Evolutionary conservation across 2,329 filamentous ascomycete species (phyloP).

Genomic region (Aureobasidium sp.): DNA sequence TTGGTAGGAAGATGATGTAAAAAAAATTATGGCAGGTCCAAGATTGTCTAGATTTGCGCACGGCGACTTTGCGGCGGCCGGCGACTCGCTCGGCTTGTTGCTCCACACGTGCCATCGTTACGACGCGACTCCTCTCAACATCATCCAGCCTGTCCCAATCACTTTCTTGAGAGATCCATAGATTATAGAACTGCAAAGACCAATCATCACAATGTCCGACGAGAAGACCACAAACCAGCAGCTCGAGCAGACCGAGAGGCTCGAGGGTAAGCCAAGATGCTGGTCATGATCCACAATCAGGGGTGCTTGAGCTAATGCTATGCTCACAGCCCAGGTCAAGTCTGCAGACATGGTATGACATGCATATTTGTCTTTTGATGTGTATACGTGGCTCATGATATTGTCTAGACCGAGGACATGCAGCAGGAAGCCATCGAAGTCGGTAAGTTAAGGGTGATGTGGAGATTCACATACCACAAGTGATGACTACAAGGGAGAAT

Average conservation of each 20-base stretch:
- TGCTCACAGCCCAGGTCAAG: slow-evolving; percentile 77
- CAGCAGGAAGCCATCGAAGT: slow-evolving; percentile 92
- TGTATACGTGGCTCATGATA: background rate
- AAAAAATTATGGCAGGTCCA: slow-evolving; percentile 7
- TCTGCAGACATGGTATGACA: slow-evolving; percentile 91
- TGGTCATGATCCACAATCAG: background rate
- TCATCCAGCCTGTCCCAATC: slow-evolving; percentile 1
- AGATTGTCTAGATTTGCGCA: slow-evolving; percentile 9
- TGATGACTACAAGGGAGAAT: background rate
- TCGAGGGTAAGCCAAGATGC: slow-evolving; percentile 54
- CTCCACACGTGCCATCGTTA: background rate
- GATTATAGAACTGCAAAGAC: background rate
- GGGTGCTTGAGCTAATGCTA: slow-evolving; percentile 14
- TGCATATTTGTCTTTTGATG: background rate
- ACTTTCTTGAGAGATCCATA: background rate
- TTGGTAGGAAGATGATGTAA: slow-evolving; percentile 10
- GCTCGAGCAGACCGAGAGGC: slow-evolving; percentile 49
- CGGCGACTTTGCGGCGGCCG: slow-evolving; percentile 13
- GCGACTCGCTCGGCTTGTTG: slow-evolving; percentile 9
- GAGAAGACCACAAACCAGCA: slow-evolving; percentile 22
- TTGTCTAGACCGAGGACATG: slow-evolving; percentile 82
- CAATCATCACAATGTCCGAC: slow-evolving; percentile 30
- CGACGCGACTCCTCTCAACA: slow-evolving; percentile 15
- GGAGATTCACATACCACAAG: background rate
- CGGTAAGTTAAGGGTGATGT: slow-evolving; percentile 52